Base-by-base conservation (phyloP, 1,139 yeast species). In the Magnusiomyces magnusii region DNA sequence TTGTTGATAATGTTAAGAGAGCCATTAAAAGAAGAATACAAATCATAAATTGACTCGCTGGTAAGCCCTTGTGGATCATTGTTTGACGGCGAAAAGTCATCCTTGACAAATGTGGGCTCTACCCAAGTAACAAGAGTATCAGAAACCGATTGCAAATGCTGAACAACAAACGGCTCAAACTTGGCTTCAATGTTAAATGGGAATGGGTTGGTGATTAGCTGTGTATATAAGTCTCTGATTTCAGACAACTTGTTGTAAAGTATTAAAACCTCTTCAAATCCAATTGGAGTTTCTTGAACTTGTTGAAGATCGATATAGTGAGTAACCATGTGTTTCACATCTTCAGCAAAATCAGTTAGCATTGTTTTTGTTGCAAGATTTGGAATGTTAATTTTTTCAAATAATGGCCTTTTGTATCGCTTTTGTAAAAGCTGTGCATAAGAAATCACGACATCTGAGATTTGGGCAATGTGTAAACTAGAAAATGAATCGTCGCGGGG, bases 401-500 rank as follows among this genome's bases (percentile, higher is more conserved):
- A 72, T 24, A 88, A 71, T 0, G 91, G 87, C 53, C 74, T 76
- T 55, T 82, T 82, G 68, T 85, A 87, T 61, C 83, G 71, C 64
- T 82, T 85, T 63, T 85, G 89, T 47, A 86, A 70, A 41, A 70
- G 68, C 62, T 78, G 76, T 17, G 86, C 80, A 55, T 79, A 79
- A 2, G 73, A 72, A 15, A 84, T 77, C 23, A 88, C 78, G 47
- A 71, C 71, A 58, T 85, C 86, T 1, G 86, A 83, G 19, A 86
- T 77, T 55, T 82, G 80, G 53, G 83, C 76, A 5, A 87, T 78
- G 70, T 87, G 88, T 34, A 78, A 68, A 15, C 85, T 74, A 58
- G 76, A 81, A 21, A 87, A 73, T 0, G 85, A 76, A 59, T 78
- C 77, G 67, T 87, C 92, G 61, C 88, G 75, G 0, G 95, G 95